phyloP scores from a whole-genome alignment of 768 basidiomycete species.

The Neoboletus magnificus region DNA sequence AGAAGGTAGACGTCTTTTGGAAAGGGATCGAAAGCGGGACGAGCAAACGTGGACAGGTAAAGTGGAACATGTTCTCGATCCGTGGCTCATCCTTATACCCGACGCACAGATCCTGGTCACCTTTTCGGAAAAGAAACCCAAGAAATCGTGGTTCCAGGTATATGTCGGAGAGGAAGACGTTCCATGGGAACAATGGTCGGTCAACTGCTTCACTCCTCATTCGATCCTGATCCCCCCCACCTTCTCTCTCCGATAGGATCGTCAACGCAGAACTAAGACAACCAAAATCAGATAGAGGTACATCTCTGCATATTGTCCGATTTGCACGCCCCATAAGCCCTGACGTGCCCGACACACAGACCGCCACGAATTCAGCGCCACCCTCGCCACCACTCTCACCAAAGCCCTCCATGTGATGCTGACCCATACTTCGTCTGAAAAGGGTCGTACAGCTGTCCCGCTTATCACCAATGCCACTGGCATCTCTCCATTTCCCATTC shows the following conservation, averaged over 20 bases:
- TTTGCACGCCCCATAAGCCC: too few species aligned
- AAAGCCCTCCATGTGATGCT: constrained; percentile 71
- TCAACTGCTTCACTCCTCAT: background rate
- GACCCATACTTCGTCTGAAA: constrained; percentile 73
- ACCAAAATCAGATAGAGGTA: constrained; percentile 62
- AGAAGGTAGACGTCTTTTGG: constrained; percentile 80
- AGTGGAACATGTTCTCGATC: background rate
- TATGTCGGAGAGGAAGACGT: constrained; percentile 77
- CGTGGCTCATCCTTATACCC: constrained; percentile 18
- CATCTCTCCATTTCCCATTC: constrained; percentile 80
- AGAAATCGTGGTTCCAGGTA: constrained; percentile 76
- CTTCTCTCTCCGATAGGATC: constrained; percentile 43
- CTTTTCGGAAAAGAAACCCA: constrained; percentile 72
- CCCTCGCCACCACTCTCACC: constrained; percentile 58
- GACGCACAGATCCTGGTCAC: constrained; percentile 55
- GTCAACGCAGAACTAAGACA: constrained; percentile 80
- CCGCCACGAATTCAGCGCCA: constrained; percentile 50
- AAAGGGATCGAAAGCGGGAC: constrained; percentile 62
- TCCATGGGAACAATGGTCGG: constrained; percentile 84
- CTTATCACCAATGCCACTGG: constrained; percentile 72
- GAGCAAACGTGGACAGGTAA: constrained; percentile 68
- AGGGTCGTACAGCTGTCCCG: constrained; percentile 70
- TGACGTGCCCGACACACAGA: too few species aligned
- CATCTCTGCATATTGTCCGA: background rate
- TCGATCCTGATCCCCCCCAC: background rate